phyloP scores from a whole-genome alignment of 768 basidiomycete species.

The Dioszegia crocea region DNA sequence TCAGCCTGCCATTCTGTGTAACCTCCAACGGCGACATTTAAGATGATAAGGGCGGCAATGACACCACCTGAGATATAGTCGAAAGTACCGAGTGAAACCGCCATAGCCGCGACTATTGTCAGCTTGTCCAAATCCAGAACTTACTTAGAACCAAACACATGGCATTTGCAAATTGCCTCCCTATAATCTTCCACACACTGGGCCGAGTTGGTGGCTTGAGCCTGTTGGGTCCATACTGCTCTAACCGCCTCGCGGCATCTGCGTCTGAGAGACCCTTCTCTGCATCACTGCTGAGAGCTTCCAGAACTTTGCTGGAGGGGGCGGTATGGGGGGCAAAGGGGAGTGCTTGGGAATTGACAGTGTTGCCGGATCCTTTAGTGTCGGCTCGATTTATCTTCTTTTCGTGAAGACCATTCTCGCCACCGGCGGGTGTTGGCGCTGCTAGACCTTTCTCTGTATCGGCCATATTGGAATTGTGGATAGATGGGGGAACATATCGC shows the following conservation, averaged over 20 bases:
- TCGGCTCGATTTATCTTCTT: slow-evolving; percentile 22
- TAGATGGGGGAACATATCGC: neutral
- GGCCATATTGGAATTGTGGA: neutral
- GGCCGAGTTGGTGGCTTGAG: slow-evolving; percentile 45
- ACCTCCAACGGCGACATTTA: slow-evolving; percentile 49
- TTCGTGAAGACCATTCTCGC: slow-evolving; percentile 4
- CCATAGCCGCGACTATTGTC: slow-evolving; percentile 49
- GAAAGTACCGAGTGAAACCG: slow-evolving; percentile 58
- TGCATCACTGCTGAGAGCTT: slow-evolving; percentile 35
- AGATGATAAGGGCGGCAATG: slow-evolving; percentile 47
- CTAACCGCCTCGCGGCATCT: slow-evolving; percentile 31
- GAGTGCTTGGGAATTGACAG: slow-evolving; percentile 24
- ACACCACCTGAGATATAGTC: slow-evolving; percentile 58
- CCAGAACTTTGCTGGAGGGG: slow-evolving; percentile 36
- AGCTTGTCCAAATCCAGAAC: slow-evolving; percentile 4
- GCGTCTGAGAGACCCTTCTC: slow-evolving; percentile 39
- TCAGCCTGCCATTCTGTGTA: slow-evolving; percentile 50
- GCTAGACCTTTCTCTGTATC: slow-evolving; percentile 7
- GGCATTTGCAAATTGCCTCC: slow-evolving; percentile 47
- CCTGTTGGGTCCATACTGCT: slow-evolving; percentile 47
- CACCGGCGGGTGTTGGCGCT: slow-evolving; percentile 4
- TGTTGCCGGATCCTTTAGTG: slow-evolving; percentile 14
- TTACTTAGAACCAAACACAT: slow-evolving; percentile 38
- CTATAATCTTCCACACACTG: slow-evolving; percentile 38
- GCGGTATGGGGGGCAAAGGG: slow-evolving; percentile 41